Evolutionary conservation across 228 moss, liverwort and hornwort species (phyloP).

Genomic region (Sphagnum fallax): DNA sequence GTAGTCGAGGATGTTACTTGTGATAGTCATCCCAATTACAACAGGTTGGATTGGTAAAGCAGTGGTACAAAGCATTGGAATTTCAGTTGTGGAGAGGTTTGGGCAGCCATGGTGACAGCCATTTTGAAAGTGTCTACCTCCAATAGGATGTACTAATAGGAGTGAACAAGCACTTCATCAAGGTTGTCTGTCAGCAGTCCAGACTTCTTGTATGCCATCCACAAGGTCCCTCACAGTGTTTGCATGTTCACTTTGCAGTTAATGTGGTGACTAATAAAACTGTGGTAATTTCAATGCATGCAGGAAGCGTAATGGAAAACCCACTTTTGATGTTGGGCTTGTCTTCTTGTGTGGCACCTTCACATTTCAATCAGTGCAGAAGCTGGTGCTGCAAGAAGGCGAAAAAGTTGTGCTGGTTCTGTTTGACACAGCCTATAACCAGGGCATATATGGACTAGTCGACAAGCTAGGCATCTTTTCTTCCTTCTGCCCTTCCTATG

Average conservation of each 20-base stretch:
- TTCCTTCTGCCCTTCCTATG: background rate
- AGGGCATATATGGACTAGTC: slow-evolving; percentile 93
- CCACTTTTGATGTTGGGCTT: slow-evolving; percentile 43
- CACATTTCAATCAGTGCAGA: slow-evolving; percentile 81
- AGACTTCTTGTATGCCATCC: no score
- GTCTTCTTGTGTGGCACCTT: slow-evolving; percentile 70
- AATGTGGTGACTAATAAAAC: no score
- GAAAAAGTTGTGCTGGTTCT: slow-evolving; percentile 92
- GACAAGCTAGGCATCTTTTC: slow-evolving; percentile 66
- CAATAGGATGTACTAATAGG: no score
- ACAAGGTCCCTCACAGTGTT: no score
- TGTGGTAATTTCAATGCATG: background rate
- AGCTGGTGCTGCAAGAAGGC: slow-evolving; percentile 90
- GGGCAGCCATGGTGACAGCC: no score
- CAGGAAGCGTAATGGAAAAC: slow-evolving; percentile 33
- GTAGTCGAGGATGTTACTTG: no score
- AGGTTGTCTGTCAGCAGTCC: no score
- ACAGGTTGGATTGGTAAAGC: background rate
- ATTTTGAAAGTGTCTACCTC: background rate
- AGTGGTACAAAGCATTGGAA: background rate
- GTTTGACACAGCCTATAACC: slow-evolving; percentile 93
- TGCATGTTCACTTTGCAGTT: no score
- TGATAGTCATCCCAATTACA: no score
- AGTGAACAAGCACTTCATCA: no score
- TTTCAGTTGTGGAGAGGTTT: no score